Conservation (phyloP, 2,329 filamentous ascomycete genomes). For the Alternaria dauci region DNA sequence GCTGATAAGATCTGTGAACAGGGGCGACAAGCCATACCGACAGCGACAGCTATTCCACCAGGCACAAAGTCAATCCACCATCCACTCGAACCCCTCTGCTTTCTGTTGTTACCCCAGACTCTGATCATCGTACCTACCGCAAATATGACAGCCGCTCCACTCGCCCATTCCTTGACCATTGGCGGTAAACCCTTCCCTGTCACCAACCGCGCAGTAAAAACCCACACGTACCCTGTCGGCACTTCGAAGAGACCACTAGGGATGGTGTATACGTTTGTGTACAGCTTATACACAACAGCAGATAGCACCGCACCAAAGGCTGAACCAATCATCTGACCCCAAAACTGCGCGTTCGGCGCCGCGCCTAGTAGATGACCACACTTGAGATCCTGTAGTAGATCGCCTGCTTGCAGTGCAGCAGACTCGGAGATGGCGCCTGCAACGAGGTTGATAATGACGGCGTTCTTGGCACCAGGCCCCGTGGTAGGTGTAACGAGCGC, state of each 20-base stretch:
- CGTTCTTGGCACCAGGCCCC: conserved; percentile 69
- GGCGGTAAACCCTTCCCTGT: conserved; percentile 87
- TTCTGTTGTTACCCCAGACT: conserved; percentile 53
- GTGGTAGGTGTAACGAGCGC: conserved; percentile 79
- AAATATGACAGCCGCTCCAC: conserved; percentile 78
- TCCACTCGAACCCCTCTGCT: conserved; percentile 43
- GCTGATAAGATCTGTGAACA: not conserved
- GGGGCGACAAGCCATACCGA: conserved; percentile 65
- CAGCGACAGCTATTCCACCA: conserved; percentile 93
- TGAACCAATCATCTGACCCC: conserved; percentile 91
- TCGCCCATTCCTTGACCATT: conserved; percentile 82
- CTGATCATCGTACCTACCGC: conserved; percentile 73
- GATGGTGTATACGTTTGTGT: conserved; percentile 87
- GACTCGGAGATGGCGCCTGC: conserved; percentile 88
- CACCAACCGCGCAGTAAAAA: conserved; percentile 92
- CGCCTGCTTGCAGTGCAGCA: conserved; percentile 90
- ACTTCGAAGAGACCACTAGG: conserved; percentile 92
- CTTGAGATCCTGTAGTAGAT: conserved; percentile 97
- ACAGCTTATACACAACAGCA: conserved; percentile 86
- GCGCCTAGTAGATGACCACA: conserved; percentile 93
- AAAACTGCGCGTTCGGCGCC: conserved; percentile 93
- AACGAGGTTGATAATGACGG: conserved; percentile 93
- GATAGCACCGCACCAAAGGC: conserved; percentile 85
- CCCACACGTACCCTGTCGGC: conserved; percentile 95
- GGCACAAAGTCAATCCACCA: conserved; percentile 81